phyloP scores from a whole-genome alignment of 2,329 filamentous ascomycete species.

The Dothideomycetes sp. region DNA sequence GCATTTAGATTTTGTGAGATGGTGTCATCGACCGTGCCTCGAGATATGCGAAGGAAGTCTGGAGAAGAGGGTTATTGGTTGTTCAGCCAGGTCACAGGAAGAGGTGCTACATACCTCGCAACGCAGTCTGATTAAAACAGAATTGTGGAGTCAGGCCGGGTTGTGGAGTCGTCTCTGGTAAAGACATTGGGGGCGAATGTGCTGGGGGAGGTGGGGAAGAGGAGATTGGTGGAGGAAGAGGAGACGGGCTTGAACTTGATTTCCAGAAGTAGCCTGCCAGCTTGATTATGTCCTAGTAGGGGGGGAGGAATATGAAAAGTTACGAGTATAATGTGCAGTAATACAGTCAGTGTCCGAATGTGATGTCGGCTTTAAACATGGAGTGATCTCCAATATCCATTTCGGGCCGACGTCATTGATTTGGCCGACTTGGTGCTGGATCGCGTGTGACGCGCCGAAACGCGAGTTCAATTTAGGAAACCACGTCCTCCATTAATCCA shows the following conservation, averaged over 20 bases:
- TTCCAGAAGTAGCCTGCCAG: slow-evolving; percentile 21
- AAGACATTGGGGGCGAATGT: slow-evolving; percentile 8
- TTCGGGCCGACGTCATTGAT: not conserved
- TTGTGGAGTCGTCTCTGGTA: slow-evolving; percentile 10
- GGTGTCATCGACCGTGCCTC: slow-evolving; percentile 78
- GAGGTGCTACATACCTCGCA: slow-evolving; percentile 28
- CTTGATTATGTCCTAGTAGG: too few relatives aligned
- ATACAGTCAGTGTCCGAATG: too few relatives aligned
- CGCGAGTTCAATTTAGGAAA: not conserved
- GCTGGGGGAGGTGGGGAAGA: slow-evolving; percentile 4
- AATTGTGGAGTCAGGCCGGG: slow-evolving; percentile 36
- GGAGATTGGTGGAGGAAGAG: slow-evolving; percentile 3
- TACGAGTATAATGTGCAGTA: too few relatives aligned
- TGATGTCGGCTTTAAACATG: too few relatives aligned
- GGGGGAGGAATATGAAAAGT: too few relatives aligned
- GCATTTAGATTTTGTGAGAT: slow-evolving; percentile 91
- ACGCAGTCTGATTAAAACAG: slow-evolving; percentile 40
- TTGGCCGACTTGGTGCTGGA: too few relatives aligned
- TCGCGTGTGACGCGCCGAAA: not conserved
- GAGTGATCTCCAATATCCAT: too few relatives aligned
- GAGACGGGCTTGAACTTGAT: slow-evolving; percentile 6
- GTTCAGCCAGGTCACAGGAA: not conserved
- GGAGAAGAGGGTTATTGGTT: slow-evolving; percentile 9
- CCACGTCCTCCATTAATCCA: not conserved
- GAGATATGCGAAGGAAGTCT: slow-evolving; percentile 88